Evolutionary conservation across 306 rosid species (phyloP).

Genomic region (Glycine soja): DNA sequence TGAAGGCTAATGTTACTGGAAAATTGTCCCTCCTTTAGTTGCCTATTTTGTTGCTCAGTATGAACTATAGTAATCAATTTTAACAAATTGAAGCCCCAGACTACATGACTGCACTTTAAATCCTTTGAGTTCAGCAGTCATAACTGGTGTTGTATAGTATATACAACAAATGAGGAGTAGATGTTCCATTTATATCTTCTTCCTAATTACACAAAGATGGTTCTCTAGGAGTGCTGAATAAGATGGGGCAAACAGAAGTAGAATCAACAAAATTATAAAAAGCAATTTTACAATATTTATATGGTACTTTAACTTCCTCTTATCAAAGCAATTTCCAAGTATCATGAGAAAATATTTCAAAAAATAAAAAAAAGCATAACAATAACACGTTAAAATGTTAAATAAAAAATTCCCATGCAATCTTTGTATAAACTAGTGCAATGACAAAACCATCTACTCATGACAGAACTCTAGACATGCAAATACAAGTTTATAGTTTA

Average conservation of each 20-base stretch:
- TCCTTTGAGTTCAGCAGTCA: constrained; percentile 1
- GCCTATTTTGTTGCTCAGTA: neutral
- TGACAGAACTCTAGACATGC: neutral
- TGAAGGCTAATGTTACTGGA: neutral
- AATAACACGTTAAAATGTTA: neutral
- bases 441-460: neutral
- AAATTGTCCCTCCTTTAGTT: neutral
- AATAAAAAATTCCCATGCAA: constrained; percentile 2
- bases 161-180: neutral
- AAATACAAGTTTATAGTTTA: neutral
- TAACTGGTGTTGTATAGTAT: neutral
- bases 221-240: neutral
- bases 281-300: neutral
- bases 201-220: constrained; percentile 23
- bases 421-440: neutral
- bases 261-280: constrained; percentile 5
- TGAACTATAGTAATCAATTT: neutral
- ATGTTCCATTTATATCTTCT: constrained; percentile 2
- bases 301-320: constrained; percentile 26
- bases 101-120: neutral
- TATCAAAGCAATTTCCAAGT: constrained; percentile 4
- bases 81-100: neutral
- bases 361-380: neutral
- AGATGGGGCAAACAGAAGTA: neutral
- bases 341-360: neutral